Evolutionary conservation across 1,284 basidiomycete species (phyloP), one percentile per base, ranked within the genome.

Genomic region (Xanthoconium separans): DNA sequence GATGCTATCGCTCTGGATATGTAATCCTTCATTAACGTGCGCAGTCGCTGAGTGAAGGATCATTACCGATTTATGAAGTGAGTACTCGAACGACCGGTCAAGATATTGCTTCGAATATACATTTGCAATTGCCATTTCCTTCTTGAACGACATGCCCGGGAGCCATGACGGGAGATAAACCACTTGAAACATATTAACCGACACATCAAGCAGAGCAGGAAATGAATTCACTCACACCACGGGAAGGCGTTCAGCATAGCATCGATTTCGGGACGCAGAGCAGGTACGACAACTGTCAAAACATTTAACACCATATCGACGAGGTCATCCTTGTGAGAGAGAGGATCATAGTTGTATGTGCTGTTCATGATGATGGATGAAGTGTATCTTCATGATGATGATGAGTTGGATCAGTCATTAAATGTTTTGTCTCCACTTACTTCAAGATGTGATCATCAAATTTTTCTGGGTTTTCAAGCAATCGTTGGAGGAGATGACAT

Each of bases 391-490:
- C 5, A n/a, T n/a, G n/a, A 16, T 22, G n/a, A 9, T 13, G 12
- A 27, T 42, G 24, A 16, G 41, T 22, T 16, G 3, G 3, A 10
- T 7, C 9, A 3, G n/a, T 27, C 24, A 42, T 7, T 7, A 2
- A 1, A n/a, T 27, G 16, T 22, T 22, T 4, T 6, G 6, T 8
- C 15, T 42, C 3, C 13, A 27, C 24, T 42, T 42, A 42, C 41
- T 27, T 5, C 9, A 31, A 7, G 30, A 7, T 31, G 6, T 31
- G 30, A 31, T 31, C 30, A 22, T 41, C 22, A 18, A 67, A 65
- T 18, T 65, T 50, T 3, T 62, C 58, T 0, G 69, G 71, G 6
- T 57, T 45, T 2, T 48, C 29, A 5, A 74, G 54, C 31, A 78
- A 51, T 3, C 57, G 61, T 6, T 58, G 55, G 22, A 56, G 39